Conservation (phyloP, 805 yeast genomes). For the Saturnispora serradocipensis region DNA sequence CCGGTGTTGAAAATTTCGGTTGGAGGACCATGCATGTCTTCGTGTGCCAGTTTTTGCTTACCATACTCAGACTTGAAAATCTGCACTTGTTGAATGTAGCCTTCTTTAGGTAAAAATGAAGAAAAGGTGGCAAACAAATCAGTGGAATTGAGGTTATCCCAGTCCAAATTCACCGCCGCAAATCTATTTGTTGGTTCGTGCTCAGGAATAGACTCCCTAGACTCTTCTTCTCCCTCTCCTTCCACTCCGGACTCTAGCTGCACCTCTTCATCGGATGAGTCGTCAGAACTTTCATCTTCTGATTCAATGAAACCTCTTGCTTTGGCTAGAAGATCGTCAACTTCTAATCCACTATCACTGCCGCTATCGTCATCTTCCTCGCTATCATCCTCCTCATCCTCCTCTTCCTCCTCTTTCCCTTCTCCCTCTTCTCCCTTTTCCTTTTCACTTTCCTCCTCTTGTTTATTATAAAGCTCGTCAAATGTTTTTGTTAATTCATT, state of each 20-base stretch:
- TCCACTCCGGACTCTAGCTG: constrained; percentile 26
- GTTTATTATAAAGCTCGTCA: constrained; percentile 53
- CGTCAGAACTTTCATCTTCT: constrained; percentile 31
- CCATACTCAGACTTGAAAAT: constrained; percentile 90
- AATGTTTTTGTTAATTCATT: constrained; percentile 23
- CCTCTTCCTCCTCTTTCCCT: constrained; percentile 27
- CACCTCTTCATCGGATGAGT: constrained; percentile 34
- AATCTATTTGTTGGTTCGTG: constrained; percentile 77
- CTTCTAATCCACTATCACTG: constrained; percentile 11
- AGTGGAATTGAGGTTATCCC: constrained; percentile 88
- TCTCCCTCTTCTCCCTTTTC: constrained; percentile 27
- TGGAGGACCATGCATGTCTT: constrained; percentile 90
- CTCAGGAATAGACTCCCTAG: constrained; percentile 54
- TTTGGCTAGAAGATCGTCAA: constrained; percentile 21
- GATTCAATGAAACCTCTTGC: constrained; percentile 52
- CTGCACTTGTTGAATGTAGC: constrained; percentile 55
- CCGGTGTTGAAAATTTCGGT: constrained; percentile 56
- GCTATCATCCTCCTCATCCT: constrained; percentile 40
- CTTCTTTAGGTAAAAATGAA: constrained; percentile 73
- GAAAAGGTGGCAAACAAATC: constrained; percentile 85
- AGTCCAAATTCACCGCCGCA: constrained; percentile 93
- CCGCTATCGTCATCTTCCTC: constrained; percentile 25
- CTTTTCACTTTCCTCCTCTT: constrained; percentile 19
- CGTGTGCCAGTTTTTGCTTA: constrained; percentile 81
- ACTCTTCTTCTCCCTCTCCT: constrained; percentile 4